Base-by-base conservation (phyloP, 1,284 basidiomycete species). In the Ceraceosorus bombacis region DNA sequence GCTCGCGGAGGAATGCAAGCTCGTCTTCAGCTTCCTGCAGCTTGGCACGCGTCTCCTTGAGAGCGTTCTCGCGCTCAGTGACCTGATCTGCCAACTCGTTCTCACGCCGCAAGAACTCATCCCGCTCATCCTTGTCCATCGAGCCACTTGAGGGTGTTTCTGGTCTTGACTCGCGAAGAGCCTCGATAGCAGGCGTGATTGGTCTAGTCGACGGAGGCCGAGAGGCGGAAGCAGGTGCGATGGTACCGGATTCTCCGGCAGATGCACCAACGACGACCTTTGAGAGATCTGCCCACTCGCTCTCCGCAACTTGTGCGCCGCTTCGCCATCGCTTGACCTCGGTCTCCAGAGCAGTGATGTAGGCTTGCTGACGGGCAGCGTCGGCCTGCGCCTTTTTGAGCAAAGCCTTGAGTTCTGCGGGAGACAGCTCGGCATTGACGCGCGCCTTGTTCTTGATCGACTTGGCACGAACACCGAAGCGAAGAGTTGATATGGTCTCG, bases 371-470 rank as follows among this genome's bases (percentile, higher is more conserved):
- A 13, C 86, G 83, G 7, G 86, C 85, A 66, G 90, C 88, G 51
- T 93, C 87, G 50, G 88, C 82, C 67, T 93, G 87, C 0, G 94
- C 89, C 80, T 94, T 96, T 74, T 87, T 87, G 69, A 99, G 83
- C 49, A 95, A 81, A 8, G 85, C 86, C 77, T 97, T 97, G 81
- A 99, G 87, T 77, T 99, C 95, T 54, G 90, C 83, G 0, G 95
- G 94, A 0, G 93, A 97, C 53, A 99, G 84, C 78, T 99, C 95
- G 57, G 92, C 90, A 79, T 99, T 99, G 81, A 99, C 90, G 60
- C 93, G 88, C 58, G 95, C 95, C 72, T 90, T 92, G 81, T 99
- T 99, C 89, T 97, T 98, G 85, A 99, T 99, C 40, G 89, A 90
- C 80, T 99, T 99, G 40, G 95, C 95, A 63, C 93, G 89, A 37